Evolutionary conservation across 805 yeast genomes (phyloP).

Genomic region (Ogataea trehalophila): DNA sequence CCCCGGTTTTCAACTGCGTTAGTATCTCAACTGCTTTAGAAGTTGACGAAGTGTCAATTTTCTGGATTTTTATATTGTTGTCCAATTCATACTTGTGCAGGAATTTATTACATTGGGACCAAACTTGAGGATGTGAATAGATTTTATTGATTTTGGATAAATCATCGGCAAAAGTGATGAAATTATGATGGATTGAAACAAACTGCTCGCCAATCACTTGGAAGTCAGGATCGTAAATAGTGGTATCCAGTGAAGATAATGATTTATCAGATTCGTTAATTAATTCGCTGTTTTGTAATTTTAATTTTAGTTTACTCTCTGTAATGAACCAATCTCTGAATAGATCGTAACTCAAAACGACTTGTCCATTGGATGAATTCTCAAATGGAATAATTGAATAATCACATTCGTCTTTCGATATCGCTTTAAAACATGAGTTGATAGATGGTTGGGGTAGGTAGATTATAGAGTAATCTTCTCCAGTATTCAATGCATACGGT

Average conservation of each 20-base stretch:
- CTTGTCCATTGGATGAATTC: constrained; percentile 94
- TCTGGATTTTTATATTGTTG: constrained; percentile 33
- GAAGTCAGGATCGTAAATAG: constrained; percentile 32
- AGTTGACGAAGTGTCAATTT: constrained; percentile 71
- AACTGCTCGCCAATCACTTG: constrained; percentile 71
- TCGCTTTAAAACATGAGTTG: constrained; percentile 56
- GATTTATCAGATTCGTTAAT: constrained; percentile 6
- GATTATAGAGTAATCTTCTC: constrained; percentile 15
- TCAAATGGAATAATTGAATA: constrained; percentile 85
- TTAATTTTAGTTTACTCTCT: constrained; percentile 9
- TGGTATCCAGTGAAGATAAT: constrained; percentile 8
- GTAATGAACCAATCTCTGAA: constrained; percentile 59
- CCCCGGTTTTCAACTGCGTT: constrained; percentile 27
- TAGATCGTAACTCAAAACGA: constrained; percentile 77
- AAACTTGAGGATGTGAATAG: constrained; percentile 95
- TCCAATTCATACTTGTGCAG: constrained; percentile 33
- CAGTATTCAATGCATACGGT: constrained; percentile 10
- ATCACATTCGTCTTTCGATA: constrained; percentile 44
- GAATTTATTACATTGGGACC: constrained; percentile 84
- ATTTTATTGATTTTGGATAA: constrained; percentile 47
- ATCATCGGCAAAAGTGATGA: constrained; percentile 45
- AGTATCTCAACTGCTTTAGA: constrained; percentile 78
- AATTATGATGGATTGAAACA: constrained; percentile 77
- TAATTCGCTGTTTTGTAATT: constrained; percentile 3
- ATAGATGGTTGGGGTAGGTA: constrained; percentile 39